Evolutionary conservation across 495 filamentous ascomycete species (phyloP).

Genomic region (Penicillium canariense): DNA sequence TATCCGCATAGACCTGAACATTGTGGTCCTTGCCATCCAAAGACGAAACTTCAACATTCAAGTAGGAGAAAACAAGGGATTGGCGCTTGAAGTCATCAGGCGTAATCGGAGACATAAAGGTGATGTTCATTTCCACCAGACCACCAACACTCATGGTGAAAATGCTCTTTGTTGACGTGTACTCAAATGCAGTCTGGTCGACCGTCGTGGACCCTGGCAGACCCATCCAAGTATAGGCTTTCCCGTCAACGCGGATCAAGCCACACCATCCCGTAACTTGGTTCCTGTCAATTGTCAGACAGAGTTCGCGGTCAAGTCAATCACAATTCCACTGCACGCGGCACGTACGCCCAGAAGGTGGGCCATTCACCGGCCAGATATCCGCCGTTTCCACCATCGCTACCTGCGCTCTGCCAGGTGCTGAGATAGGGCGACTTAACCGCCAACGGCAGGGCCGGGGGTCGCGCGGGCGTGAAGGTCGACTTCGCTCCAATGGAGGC

Average conservation of each 20-base stretch:
- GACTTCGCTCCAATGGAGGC: slow-evolving; percentile 36
- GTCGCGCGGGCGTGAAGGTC: slow-evolving; percentile 53
- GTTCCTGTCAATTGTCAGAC: slow-evolving; percentile 31
- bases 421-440: slow-evolving; percentile 58
- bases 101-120: slow-evolving; percentile 57
- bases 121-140: slow-evolving; percentile 51
- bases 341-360: slow-evolving; percentile 53
- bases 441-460: slow-evolving; percentile 55
- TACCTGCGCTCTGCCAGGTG: slow-evolving; percentile 54
- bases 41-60: slow-evolving; percentile 52
- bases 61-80: slow-evolving; percentile 55
- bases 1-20: slow-evolving; percentile 59
- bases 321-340: background rate
- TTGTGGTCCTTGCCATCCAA: slow-evolving; percentile 52
- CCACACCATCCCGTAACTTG: slow-evolving; percentile 55
- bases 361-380: slow-evolving; percentile 60
- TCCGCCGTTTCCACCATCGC: slow-evolving; percentile 54
- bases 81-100: slow-evolving; percentile 55
- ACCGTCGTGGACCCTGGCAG: slow-evolving; percentile 37
- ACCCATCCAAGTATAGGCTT: slow-evolving; percentile 58
- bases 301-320: background rate
- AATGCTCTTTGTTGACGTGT: slow-evolving; percentile 57
- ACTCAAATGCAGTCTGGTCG: slow-evolving; percentile 52
- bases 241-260: slow-evolving; percentile 55
- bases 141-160: slow-evolving; percentile 53